Percentiles rank a stretch among this genome's conserved stretches.
Conservation (phyloP, 78 protist species). For the Emiliania huxleyi region DNA sequence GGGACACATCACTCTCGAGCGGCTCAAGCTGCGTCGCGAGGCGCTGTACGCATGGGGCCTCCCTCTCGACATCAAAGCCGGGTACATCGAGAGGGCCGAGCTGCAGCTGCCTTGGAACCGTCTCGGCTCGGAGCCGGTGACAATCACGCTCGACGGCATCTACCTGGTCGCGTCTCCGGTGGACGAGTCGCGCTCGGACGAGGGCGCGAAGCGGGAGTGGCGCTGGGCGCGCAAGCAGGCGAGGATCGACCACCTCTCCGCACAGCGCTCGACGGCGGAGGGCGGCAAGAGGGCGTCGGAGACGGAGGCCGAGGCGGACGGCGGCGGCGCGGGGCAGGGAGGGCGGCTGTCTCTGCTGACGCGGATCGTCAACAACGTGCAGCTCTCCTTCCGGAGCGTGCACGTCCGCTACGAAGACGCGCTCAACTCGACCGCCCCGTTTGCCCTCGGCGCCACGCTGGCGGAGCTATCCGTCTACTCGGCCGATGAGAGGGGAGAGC, state of each 20-base stretch:
- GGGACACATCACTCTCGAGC: neutral
- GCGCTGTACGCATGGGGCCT: neutral
- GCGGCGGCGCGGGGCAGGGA: neutral
- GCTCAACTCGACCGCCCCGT: neutral
- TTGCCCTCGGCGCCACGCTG: neutral
- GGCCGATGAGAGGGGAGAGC: neutral
- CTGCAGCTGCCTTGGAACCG: neutral
- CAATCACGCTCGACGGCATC: neutral
- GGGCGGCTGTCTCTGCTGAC: neutral
- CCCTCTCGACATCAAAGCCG: neutral
- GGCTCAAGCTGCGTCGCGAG: neutral
- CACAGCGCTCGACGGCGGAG: neutral
- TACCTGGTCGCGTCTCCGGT: neutral
- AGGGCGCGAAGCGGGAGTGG: neutral
- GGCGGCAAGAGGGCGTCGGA: neutral
- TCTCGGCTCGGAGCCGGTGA: too few species aligned
- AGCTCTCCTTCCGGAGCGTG: neutral
- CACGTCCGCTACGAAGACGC: constrained; percentile 19
- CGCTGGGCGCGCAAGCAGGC: neutral
- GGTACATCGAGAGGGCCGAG: neutral
- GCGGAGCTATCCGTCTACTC: neutral
- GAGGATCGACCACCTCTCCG: neutral
- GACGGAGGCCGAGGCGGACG: neutral
- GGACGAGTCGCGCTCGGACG: neutral
- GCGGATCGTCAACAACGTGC: neutral